A percentile compares a stretch with the other conserved stretches of the same genome.
phyloP scores from a whole-genome alignment of 2,329 filamentous ascomycete genomes.

The Cyclaneusma minus region DNA sequence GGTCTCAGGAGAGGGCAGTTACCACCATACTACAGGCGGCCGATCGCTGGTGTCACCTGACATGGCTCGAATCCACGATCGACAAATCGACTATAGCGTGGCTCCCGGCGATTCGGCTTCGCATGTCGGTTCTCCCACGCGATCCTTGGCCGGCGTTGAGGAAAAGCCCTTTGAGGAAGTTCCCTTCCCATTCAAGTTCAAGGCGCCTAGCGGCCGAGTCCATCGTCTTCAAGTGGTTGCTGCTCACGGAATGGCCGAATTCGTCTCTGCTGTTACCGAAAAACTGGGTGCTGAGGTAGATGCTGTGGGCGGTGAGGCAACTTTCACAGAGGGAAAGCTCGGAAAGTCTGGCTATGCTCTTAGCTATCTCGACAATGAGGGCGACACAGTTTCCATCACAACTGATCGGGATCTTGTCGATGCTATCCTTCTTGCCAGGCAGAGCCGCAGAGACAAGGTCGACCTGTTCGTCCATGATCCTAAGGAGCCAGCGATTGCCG shows the following conservation, averaged over 20 bases:
- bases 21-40: constrained; percentile 48
- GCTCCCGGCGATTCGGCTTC: constrained; percentile 90
- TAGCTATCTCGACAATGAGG: constrained; percentile 93
- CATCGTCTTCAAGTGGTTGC: constrained; percentile 80
- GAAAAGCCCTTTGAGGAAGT: constrained; percentile 48
- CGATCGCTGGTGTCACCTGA: constrained; percentile 77
- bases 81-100: constrained; percentile 60
- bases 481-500: constrained; percentile 66
- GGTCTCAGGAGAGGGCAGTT: constrained; percentile 80
- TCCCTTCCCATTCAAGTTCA: constrained; percentile 98
- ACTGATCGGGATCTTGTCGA: constrained; percentile 88
- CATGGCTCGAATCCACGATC: constrained; percentile 45
- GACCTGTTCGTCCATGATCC: constrained; percentile 95
- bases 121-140: constrained; percentile 67
- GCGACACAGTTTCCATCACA: constrained; percentile 92
- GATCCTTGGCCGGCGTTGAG: constrained; percentile 39
- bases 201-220: constrained; percentile 86
- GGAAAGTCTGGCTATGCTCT: constrained; percentile 71
- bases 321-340: constrained; percentile 65
- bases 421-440: constrained; percentile 70
- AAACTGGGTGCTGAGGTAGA: constrained; percentile 81
- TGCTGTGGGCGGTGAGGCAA: constrained; percentile 65
- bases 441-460: constrained; percentile 73
- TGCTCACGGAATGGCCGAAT: constrained; percentile 62
- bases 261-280: constrained; percentile 60